Base-by-base conservation (phyloP, 208 protist genomes). In the Leishmania braziliensis region DNA sequence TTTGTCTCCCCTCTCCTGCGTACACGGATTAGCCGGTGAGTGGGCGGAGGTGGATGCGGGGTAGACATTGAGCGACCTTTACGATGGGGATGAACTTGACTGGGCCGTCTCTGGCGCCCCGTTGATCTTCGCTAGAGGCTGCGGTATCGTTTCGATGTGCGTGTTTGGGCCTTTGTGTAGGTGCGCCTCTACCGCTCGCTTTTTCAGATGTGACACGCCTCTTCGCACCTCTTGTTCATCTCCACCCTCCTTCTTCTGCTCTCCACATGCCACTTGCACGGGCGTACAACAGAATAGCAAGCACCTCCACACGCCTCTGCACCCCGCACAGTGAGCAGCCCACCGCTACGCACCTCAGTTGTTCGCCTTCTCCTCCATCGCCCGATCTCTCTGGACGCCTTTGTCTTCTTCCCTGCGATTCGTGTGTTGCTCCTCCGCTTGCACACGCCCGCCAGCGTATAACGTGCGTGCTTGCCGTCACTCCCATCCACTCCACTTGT, bases 351-450 rank as follows among this genome's bases (percentile, higher is more conserved):
- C 29, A 70, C 36, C 12, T 20, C 36, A 10, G 33, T 48, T 18
- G 20, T 2, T 8, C 18, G 20, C 46, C 20, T 56, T 20, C 26
- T 36, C 46, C 20, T n/a, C 33, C 39, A 65, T 75, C n/a, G 56
- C 43, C 26, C 26, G 72, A 5, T 46, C 33, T 80, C 43, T 76
- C 70, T 83, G 71, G 66, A 54, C 78, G 36, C 43, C 73, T 84
- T 80, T 79, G 26, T 70, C 18, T 70, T 20, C 26, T 23, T 5
- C n/a, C n/a, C 36, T 70, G 36, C 36, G 20, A 18, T 4, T 46
- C 20, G 29, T 8, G 12, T 66, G 23, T 12, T 39, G n/a, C 62
- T 4, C 62, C 23, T 0, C 14, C 58, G 20, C 66, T 72, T 29
- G 39, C 66, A 72, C 33, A 72, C 33, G 39, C 14, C 39, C 18